These are phyloP conservation scores for Phytophthora quininea DNA, from an alignment of 352 stramenopile species.

Conservation along the genomic window DNA sequence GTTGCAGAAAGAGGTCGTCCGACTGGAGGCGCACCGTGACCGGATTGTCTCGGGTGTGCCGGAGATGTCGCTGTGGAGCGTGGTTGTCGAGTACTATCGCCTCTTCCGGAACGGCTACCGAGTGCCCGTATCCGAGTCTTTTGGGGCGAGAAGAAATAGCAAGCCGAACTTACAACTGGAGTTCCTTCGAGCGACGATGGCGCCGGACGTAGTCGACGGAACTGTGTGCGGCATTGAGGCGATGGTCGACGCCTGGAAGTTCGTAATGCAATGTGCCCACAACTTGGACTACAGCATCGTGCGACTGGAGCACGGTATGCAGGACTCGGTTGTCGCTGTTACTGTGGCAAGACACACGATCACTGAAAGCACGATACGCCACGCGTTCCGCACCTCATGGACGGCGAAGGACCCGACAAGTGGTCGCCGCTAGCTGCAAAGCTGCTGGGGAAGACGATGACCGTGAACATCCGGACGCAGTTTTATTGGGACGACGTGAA, in stretches of 20 bases:
- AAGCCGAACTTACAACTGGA: not conserved
- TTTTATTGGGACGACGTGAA: no score
- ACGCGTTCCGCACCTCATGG: not conserved
- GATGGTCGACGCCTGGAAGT: not conserved
- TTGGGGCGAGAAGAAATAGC: no score
- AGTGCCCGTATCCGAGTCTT: not conserved
- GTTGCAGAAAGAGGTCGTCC: not conserved
- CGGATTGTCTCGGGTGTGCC: not conserved
- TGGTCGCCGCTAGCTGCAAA: no score
- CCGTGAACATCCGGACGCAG: no score
- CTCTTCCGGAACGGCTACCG: not conserved
- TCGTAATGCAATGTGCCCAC: not conserved
- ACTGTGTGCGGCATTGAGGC: not conserved
- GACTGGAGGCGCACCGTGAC: not conserved
- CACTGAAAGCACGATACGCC: not conserved
- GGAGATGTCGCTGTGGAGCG: not conserved
- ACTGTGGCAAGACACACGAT: not conserved
- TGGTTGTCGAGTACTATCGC: not conserved
- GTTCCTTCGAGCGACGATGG: constrained; percentile 2
- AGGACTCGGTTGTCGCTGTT: constrained; percentile 2
- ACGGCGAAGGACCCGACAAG: not conserved
- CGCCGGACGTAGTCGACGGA: not conserved
- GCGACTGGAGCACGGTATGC: not conserved
- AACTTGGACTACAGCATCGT: not conserved
- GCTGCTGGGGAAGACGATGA: no score